Percentiles rank a stretch among this genome's conserved stretches.
phyloP scores from a whole-genome alignment of 2,329 filamentous ascomycete species.

The Capronia americana region DNA sequence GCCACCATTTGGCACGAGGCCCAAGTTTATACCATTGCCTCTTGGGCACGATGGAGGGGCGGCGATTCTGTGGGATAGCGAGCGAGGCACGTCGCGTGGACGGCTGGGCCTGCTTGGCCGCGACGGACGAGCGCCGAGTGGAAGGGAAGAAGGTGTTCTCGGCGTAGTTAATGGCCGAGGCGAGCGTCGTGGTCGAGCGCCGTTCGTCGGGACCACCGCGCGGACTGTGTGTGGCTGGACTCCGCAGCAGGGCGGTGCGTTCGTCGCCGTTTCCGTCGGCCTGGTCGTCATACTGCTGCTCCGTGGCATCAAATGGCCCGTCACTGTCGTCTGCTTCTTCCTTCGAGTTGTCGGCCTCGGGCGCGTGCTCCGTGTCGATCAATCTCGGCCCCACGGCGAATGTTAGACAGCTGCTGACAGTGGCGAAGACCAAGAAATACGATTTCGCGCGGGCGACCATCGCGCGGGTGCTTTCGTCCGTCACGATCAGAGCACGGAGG shows the following conservation, averaged over 20 bases:
- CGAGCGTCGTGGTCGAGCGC: slow-evolving; percentile 26
- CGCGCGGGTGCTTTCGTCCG: slow-evolving; percentile 51
- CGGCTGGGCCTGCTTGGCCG: not conserved
- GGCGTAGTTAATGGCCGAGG: slow-evolving; percentile 46
- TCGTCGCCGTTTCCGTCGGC: slow-evolving; percentile 36
- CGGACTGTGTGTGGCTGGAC: not conserved
- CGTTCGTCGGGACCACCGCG: slow-evolving; percentile 1
- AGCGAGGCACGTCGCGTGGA: slow-evolving; percentile 1
- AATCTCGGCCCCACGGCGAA: slow-evolving; percentile 68
- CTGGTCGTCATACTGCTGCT: slow-evolving; percentile 25
- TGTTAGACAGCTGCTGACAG: slow-evolving; percentile 67
- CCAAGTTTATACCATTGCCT: slow-evolving; percentile 47
- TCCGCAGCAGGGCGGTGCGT: slow-evolving; percentile 27
- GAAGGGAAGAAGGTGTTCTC: slow-evolving; percentile 60
- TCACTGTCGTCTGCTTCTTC: slow-evolving; percentile 48
- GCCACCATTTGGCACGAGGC: slow-evolving; percentile 47
- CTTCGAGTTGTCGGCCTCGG: slow-evolving; percentile 39
- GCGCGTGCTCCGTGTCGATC: slow-evolving; percentile 55
- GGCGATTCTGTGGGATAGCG: slow-evolving; percentile 25
- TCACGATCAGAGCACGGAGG: slow-evolving; percentile 55
- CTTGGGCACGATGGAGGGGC: slow-evolving; percentile 27
- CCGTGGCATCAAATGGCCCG: slow-evolving; percentile 7
- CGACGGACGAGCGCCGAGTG: slow-evolving; percentile 25
- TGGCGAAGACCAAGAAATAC: slow-evolving; percentile 71
- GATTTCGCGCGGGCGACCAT: slow-evolving; percentile 67